phyloP scores from a whole-genome alignment of 2,329 filamentous ascomycete species.

The Fusarium ambrosium region DNA sequence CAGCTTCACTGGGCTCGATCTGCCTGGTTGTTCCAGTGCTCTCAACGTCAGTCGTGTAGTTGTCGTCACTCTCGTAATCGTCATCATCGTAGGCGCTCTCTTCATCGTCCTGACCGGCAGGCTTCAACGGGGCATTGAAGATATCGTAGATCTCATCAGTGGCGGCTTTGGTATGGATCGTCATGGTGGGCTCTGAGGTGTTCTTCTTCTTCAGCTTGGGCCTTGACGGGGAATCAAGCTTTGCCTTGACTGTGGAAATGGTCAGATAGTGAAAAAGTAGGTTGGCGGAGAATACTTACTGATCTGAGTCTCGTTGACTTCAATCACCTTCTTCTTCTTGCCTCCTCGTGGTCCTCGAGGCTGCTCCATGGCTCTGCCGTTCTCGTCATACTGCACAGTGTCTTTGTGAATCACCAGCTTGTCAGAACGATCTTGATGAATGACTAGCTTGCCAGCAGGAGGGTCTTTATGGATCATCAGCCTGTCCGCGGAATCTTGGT shows the following conservation, averaged over 20 bases:
- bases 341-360: constrained; percentile 60
- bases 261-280: constrained; percentile 46
- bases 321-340: constrained; percentile 84
- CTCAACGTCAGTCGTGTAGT: constrained; percentile 88
- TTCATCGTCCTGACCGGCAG: constrained; percentile 49
- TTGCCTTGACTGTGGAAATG: constrained; percentile 80
- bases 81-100: constrained; percentile 69
- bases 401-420: constrained; percentile 45
- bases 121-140: constrained; percentile 82
- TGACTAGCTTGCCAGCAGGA: constrained; percentile 26
- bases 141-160: constrained; percentile 98
- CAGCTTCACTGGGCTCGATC: constrained; percentile 63
- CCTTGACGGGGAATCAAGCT: constrained; percentile 89
- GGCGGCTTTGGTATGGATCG: constrained; percentile 92
- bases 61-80: constrained; percentile 78
- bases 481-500: constrained; percentile 43
- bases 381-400: constrained; percentile 67
- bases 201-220: constrained; percentile 86
- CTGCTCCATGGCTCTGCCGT: constrained; percentile 65
- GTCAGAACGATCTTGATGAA: constrained; percentile 47
- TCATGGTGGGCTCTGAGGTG: constrained; percentile 91
- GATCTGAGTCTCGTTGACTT: constrained; percentile 92
- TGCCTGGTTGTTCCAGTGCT: constrained; percentile 84
- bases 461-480: constrained; percentile 45
- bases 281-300: constrained; percentile 67